Base-by-base conservation (phyloP, 768 basidiomycete genomes). In the Hydnomerulius pinastri region DNA sequence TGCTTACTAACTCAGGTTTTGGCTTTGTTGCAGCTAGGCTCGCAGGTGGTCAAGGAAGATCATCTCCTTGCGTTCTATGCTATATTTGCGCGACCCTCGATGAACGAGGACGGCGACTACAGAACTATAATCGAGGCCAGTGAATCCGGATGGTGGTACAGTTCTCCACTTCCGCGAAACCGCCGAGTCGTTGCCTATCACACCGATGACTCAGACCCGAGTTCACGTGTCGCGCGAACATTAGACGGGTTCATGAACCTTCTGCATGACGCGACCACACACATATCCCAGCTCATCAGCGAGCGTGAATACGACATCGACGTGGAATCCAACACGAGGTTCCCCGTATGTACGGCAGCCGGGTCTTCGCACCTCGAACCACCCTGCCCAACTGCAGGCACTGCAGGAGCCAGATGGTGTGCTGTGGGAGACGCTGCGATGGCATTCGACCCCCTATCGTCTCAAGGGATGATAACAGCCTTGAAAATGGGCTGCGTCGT, bases 401-500 rank as follows among this genome's bases (percentile, higher is more conserved):
- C 54, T 25, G 46, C 48, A 20, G 56, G 35, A 24, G 43, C 50
- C 37, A 50, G 51, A 20, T 73, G 70, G 69, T 56, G 57, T 37
- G 65, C 71, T 23, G 70, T 72, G n/a, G 71, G 71, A 2, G 70
- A 73, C 51, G 69, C 72, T 15, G 71, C 71, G 4, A 57, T 71
- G 55, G 67, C 71, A 25, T 73, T 71, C 50, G 72, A 73, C 48
- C 72, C 72, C 7, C 64, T 73, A 7, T 73, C 71, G 8, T 72
- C 71, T 11, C 72, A 72, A 47, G 72, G 72, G 15, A 72, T 73
- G 55, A 70, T 72, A 43, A 72, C 71, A 10, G 65, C 70, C 0
- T 54, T 73, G 39, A 59, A 68, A 28, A 51, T 58, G 47, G 70
- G 71, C 7, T 53, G 53, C 29, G 53, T 61, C 21, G 32, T 69